phyloP scores from a whole-genome alignment of 106 monocot species.

The Phalaenopsis aphrodite region DNA sequence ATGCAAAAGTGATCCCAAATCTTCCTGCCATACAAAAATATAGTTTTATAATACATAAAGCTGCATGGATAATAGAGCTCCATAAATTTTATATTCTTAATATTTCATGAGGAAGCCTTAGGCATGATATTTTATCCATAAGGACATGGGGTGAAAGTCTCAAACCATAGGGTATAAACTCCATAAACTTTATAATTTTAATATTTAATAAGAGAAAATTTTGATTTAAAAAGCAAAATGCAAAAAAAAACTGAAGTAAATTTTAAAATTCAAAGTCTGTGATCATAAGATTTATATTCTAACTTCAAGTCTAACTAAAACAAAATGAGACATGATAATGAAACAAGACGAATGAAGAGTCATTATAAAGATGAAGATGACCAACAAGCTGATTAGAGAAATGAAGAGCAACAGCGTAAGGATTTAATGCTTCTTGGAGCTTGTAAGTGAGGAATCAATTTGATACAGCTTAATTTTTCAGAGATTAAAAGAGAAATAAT shows the following conservation, averaged over 20 bases:
- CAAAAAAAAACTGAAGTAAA: neutral
- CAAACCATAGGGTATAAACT: neutral
- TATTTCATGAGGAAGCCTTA: neutral
- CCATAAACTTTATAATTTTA: neutral
- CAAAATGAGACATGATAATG: neutral
- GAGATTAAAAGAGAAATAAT: neutral
- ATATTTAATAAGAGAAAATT: neutral
- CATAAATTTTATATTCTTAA: no score
- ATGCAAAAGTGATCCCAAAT: constrained; percentile 40
- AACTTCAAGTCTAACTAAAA: neutral
- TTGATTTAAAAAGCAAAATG: no score
- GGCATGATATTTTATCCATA: neutral
- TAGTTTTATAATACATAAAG: neutral
- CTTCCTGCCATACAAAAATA: constrained; percentile 38
- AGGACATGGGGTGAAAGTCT: neutral
- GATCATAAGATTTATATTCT: neutral
- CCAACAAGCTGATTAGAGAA: neutral
- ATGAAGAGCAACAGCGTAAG: no score
- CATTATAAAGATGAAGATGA: neutral
- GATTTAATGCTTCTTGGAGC: neutral
- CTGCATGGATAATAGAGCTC: neutral
- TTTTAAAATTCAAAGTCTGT: neutral
- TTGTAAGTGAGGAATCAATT: neutral
- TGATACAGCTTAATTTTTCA: neutral
- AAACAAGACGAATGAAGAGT: neutral